Evolutionary conservation across 169 alveolate genomes (phyloP).

Genomic region (Plasmodium inui): DNA sequence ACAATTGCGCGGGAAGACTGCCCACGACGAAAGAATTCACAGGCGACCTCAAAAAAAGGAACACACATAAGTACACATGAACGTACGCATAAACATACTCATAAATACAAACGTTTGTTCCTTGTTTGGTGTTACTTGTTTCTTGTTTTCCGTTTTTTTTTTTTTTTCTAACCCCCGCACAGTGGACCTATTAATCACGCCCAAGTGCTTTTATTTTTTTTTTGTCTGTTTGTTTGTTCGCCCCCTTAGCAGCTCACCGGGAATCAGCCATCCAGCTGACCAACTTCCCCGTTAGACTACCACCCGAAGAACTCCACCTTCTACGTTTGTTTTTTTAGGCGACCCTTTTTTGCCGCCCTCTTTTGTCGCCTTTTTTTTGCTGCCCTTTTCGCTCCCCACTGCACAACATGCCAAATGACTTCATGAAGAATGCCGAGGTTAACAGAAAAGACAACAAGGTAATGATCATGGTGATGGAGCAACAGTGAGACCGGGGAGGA

Average conservation of each 20-base stretch:
- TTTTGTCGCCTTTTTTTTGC: not conserved
- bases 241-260: not conserved
- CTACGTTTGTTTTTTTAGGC: not conserved
- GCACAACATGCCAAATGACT: slow-evolving; percentile 41
- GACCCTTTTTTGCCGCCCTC: not conserved
- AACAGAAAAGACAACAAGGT: slow-evolving; percentile 62
- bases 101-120: not conserved
- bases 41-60: not conserved
- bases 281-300: not conserved
- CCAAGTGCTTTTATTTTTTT: not conserved
- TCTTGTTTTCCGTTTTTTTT: slow-evolving; percentile 11
- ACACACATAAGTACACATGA: not conserved
- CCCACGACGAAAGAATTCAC: not conserved
- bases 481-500: not conserved
- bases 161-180: not conserved
- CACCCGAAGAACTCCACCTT: not conserved
- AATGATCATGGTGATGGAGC: not conserved
- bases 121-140: not conserved
- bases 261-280: not conserved
- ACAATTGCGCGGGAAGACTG: not conserved
- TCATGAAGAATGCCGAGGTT: not conserved
- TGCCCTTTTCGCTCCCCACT: not conserved
- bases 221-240: not conserved
- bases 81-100: not conserved
- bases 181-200: not conserved